Conservation (phyloP, 2,329 filamentous ascomycete genomes). For the Blumeriella jaapii region DNA sequence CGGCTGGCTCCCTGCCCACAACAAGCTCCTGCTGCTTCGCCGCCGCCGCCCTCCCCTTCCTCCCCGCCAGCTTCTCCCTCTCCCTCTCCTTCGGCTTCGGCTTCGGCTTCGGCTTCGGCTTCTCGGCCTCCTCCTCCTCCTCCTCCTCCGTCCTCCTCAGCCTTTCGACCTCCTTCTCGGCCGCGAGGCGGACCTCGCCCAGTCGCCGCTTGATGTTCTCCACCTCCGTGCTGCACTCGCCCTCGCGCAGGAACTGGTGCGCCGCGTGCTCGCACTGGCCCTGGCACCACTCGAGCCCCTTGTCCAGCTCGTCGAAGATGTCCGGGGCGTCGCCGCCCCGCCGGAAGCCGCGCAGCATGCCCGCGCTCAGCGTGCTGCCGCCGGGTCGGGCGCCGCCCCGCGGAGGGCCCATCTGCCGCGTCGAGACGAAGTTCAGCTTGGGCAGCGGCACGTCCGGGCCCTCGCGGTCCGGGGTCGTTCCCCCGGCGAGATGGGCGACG, state of each 20-base stretch:
- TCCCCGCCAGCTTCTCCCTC: conserved; percentile 7
- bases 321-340: conserved; percentile 27
- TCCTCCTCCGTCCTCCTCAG: conserved; percentile 14
- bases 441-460: conserved; percentile 24
- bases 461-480: conserved; percentile 16
- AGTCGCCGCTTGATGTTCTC: conserved; percentile 39
- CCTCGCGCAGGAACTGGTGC: conserved; percentile 80
- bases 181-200: conserved; percentile 42
- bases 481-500: not conserved
- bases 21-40: conserved; percentile 10
- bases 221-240: conserved; percentile 71
- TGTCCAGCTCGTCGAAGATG: conserved; percentile 64
- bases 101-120: conserved; percentile 2
- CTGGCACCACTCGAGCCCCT: conserved; percentile 68
- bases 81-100: conserved; percentile 5
- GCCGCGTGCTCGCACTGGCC: conserved; percentile 75
- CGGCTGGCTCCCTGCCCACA: conserved; percentile 8
- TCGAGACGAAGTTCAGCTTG: conserved; percentile 30
- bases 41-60: conserved; percentile 8
- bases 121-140: conserved; percentile 11
- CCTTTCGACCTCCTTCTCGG: conserved; percentile 20
- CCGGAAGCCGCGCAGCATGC: conserved; percentile 19
- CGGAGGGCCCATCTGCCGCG: conserved; percentile 30
- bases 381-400: conserved; percentile 16
- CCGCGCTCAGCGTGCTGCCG: conserved; percentile 14